Evolutionary conservation across 257 asterid species (phyloP).

Genomic region (Echium plantagineum): DNA sequence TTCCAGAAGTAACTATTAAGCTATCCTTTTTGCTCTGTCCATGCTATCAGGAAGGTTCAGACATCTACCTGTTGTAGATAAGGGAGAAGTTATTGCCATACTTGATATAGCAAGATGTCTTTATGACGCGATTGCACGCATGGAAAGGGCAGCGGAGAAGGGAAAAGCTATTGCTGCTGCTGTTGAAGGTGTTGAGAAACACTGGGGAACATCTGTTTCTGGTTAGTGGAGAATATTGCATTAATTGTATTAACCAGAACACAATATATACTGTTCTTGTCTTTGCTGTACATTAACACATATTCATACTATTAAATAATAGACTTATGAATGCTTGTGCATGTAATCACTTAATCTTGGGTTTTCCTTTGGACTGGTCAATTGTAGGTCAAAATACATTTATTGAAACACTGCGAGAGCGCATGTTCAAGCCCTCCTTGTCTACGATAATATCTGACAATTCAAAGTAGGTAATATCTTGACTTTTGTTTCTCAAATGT

Average conservation of each 20-base stretch:
- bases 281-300: too few species aligned
- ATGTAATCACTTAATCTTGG: neutral
- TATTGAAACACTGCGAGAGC: conserved; percentile 74
- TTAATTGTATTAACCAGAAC: neutral
- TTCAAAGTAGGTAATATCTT: conserved; percentile 95
- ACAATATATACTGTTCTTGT: neutral
- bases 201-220: conserved; percentile 83
- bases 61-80: conserved; percentile 90
- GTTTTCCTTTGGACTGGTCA: neutral
- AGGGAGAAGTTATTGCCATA: conserved; percentile 92
- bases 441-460: conserved; percentile 80
- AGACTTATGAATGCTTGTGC: neutral
- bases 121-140: conserved; percentile 93
- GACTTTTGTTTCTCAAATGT: conserved; percentile 14
- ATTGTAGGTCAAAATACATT: conserved; percentile 73
- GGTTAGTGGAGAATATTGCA: conserved; percentile 38
- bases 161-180: conserved; percentile 99
- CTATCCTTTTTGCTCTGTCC: conserved; percentile 8
- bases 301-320: too few species aligned
- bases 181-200: conserved; percentile 97
- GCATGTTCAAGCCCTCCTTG: conserved; percentile 86
- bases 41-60: conserved; percentile 73
- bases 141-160: conserved; percentile 98
- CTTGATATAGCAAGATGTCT: conserved; percentile 94
- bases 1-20: neutral